A percentile compares a stretch with the other conserved stretches of the same genome.
phyloP scores from a whole-genome alignment of 352 stramenopile species.

The Aphanomyces astaci region DNA sequence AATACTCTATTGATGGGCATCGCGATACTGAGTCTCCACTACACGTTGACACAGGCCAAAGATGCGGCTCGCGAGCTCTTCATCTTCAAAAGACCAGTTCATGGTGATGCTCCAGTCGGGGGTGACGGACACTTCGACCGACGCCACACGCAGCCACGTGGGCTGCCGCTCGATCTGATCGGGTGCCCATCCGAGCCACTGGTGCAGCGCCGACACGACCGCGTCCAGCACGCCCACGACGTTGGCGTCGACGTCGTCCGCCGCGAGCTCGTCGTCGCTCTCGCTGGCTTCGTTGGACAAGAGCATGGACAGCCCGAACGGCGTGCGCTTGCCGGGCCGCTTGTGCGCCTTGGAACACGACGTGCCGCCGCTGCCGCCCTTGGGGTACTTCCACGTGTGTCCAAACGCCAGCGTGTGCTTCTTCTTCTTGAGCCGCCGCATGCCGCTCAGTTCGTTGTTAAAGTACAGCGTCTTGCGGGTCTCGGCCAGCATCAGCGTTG shows the following conservation, averaged over 20 bases:
- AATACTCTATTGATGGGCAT: not conserved
- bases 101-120: conserved; percentile 74
- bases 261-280: conserved; percentile 59
- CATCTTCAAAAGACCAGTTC: conserved; percentile 79
- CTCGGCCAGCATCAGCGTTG: conserved; percentile 70
- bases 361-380: too few species aligned
- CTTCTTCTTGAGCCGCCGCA: conserved; percentile 77
- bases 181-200: conserved; percentile 53
- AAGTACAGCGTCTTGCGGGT: conserved; percentile 73
- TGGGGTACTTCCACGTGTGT: conserved; percentile 77
- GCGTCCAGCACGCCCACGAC: conserved; percentile 41
- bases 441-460: conserved; percentile 43
- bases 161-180: conserved; percentile 28
- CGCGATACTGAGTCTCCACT: conserved; percentile 51
- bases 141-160: conserved; percentile 66
- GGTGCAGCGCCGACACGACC: conserved; percentile 38
- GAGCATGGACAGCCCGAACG: conserved; percentile 72
- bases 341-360: conserved; percentile 35
- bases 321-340: conserved; percentile 43
- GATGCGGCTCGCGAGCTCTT: conserved; percentile 70
- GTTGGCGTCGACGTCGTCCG: conserved; percentile 55
- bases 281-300: conserved; percentile 62
- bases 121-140: conserved; percentile 56
- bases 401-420: conserved; percentile 70
- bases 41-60: conserved; percentile 79